Base-by-base conservation (phyloP, 106 monocot species). In the Phalaenopsis equestris region DNA sequence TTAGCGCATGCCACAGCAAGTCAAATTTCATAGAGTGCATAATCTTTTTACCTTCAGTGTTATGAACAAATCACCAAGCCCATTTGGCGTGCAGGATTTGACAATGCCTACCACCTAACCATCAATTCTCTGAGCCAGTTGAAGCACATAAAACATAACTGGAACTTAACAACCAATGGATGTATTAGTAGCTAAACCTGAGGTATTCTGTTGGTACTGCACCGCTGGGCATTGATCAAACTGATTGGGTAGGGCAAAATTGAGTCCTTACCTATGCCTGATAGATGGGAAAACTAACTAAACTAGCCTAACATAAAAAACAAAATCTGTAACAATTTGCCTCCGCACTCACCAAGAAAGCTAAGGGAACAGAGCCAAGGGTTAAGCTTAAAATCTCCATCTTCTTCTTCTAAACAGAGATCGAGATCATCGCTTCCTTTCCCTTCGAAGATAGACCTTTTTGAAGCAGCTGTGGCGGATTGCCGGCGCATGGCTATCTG, bases 51-150 rank as follows among this genome's bases (percentile, higher is more conserved):
- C 93, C 90, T 96, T 96, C 12, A 96, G 87, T 41, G 88, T 87
- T 36, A 93, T 57, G 48, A 88, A 87, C 42, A 91, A 81, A 87
- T 91, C 91, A 21, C 96, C 91, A 8, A 90, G 78, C 58, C 93
- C 90, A 77, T 96, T 96, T 30, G 86, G 87, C 11, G 52, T 81
- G 75, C 91, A 90, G 8, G 90, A 88, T 42, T 82, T 93, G 10
- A 96, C 86, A 64, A 96, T 76, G 19, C 91, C 96, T 19, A 87
- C 83, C 41, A 96, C 86, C 96, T 96, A 80, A 18, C 18, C 38
- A 82, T 72, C 83, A 82, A 56, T 24, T 19, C 52, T 70, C 37
- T 61, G 24, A 75, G 55, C 12, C 47, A 79, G 37, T 1, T 56
- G 56, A 56, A 57, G 12, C 17, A 39, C 2, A 39, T 58, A 77